phyloP scores from a whole-genome alignment of 306 rosid genomes.

The Cucurbita moschata region DNA sequence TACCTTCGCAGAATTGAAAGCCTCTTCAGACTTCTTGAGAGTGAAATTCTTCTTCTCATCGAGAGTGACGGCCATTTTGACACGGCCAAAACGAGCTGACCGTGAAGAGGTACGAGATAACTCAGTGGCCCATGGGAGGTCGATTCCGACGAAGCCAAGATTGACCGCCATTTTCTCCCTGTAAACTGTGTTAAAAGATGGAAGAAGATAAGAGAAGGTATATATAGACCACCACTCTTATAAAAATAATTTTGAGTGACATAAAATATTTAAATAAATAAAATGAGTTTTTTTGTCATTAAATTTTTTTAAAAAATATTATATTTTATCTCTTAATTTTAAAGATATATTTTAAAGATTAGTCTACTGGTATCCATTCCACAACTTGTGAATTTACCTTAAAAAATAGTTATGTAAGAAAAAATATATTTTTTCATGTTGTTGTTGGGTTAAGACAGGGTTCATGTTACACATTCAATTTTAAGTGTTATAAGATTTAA shows the following conservation, averaged over 20 bases:
- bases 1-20: slow-evolving; percentile 84
- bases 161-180: slow-evolving; percentile 28
- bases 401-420: too few species aligned
- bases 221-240: neutral
- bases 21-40: slow-evolving; percentile 72
- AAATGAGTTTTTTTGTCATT: too few species aligned
- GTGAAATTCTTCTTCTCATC: slow-evolving; percentile 53
- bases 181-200: neutral
- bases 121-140: slow-evolving; percentile 24
- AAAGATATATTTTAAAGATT: too few species aligned
- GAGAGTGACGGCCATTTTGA: slow-evolving; percentile 59
- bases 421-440: too few species aligned
- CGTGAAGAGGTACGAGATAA: slow-evolving; percentile 14
- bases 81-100: slow-evolving; percentile 12
- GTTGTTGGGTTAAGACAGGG: too few species aligned
- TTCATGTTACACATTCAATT: too few species aligned
- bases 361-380: too few species aligned
- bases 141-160: slow-evolving; percentile 22
- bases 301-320: too few species aligned
- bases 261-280: too few species aligned
- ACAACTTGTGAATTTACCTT: too few species aligned
- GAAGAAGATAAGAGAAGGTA: slow-evolving; percentile 4
- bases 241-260: neutral
- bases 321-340: too few species aligned
- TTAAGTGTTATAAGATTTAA: too few species aligned